A percentile compares a stretch with the other conserved stretches of the same genome.
phyloP scores from a whole-genome alignment of 495 filamentous ascomycete species.

The Aspergillus haitiensis region DNA sequence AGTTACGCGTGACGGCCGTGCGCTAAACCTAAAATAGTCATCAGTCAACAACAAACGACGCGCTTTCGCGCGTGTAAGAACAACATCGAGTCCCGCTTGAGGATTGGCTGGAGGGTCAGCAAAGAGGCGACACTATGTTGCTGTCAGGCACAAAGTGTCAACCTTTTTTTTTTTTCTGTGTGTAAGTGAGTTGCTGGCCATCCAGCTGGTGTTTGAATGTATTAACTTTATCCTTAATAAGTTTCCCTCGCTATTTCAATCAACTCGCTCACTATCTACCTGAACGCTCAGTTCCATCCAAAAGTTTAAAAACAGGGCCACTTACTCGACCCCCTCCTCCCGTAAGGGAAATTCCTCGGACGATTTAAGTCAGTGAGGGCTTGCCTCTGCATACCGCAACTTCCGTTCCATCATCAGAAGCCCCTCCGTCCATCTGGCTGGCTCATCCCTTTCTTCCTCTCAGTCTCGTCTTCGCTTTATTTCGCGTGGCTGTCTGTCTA shows the following conservation, averaged over 20 bases:
- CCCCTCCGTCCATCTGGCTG: conserved; percentile 18
- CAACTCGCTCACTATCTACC: conserved; percentile 1
- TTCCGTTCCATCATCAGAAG: conserved; percentile 23
- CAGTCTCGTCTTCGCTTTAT: conserved; percentile 8
- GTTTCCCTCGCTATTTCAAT: conserved; percentile 4
- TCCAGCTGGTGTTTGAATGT: conserved; percentile 8
- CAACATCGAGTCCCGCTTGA: conserved; percentile 25
- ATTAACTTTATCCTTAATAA: neutral
- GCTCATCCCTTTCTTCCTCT: conserved; percentile 28
- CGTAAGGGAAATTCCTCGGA: conserved; percentile 29
- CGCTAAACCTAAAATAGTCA: conserved; percentile 20
- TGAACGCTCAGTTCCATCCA: conserved; percentile 2
- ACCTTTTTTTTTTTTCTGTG: conserved; percentile 16
- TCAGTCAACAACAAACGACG: conserved; percentile 30
- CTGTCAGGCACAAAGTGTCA: conserved; percentile 20
- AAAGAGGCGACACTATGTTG: conserved; percentile 20
- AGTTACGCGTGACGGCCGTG: conserved; percentile 26
- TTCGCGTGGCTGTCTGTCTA: conserved; percentile 29
- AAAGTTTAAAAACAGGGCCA: conserved; percentile 17
- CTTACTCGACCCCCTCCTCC: conserved; percentile 12
- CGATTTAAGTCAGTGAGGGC: conserved; percentile 24
- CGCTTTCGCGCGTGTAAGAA: conserved; percentile 24
- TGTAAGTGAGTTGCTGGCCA: conserved; percentile 1
- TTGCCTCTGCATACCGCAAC: conserved; percentile 33
- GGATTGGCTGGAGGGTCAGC: conserved; percentile 20